Evolutionary conservation across 2,329 filamentous ascomycete genomes (phyloP).

Genomic region (Cladosporium oxysporum): DNA sequence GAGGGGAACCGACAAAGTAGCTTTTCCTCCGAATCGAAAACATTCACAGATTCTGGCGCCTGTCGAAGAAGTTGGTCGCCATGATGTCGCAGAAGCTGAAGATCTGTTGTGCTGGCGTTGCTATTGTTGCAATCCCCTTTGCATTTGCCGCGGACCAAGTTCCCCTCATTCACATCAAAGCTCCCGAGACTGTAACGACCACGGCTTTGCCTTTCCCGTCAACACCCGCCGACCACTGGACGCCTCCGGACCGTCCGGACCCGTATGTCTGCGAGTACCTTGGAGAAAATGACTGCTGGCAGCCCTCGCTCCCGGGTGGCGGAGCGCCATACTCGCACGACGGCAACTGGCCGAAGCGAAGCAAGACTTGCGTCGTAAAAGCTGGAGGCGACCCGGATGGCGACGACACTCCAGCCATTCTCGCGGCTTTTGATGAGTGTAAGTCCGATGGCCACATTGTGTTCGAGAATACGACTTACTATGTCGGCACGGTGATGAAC

Average conservation of each 20-base stretch:
- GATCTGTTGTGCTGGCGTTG: neutral
- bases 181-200: conserved; percentile 16
- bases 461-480: conserved; percentile 53
- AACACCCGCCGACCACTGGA: conserved; percentile 24
- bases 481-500: conserved; percentile 54
- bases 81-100: neutral
- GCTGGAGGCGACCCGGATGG: conserved; percentile 21
- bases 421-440: conserved; percentile 54
- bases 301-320: conserved; percentile 25
- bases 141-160: conserved; percentile 2
- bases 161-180: neutral
- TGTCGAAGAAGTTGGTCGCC: neutral
- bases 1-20: conserved; percentile 6
- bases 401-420: conserved; percentile 56
- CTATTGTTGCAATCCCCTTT: neutral
- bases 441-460: conserved; percentile 53
- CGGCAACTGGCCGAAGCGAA: conserved; percentile 28
- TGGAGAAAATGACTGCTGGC: conserved; percentile 31
- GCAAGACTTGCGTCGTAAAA: conserved; percentile 28
- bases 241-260: conserved; percentile 28
- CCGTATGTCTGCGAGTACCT: conserved; percentile 32
- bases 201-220: conserved; percentile 22
- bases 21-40: neutral
- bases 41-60: neutral
- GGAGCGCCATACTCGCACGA: conserved; percentile 28